Evolutionary conservation across 495 filamentous ascomycete genomes (phyloP).

Genomic region (Podospora appendiculata): DNA sequence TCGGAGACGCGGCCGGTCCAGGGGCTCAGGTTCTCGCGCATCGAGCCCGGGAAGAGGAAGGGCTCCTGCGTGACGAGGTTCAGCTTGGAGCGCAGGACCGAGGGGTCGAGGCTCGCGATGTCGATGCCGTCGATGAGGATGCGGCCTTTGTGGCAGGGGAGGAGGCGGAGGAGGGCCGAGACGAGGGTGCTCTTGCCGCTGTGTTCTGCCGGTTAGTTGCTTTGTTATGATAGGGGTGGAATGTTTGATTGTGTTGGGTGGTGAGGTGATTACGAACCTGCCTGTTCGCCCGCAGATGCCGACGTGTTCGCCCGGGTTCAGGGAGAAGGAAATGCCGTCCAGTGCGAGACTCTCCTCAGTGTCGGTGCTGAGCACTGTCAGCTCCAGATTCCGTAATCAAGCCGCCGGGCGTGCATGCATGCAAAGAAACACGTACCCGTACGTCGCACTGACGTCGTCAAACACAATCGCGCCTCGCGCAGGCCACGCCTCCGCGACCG

Average conservation of each 20-base stretch:
- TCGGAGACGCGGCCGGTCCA: constrained; percentile 16
- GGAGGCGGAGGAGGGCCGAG: constrained; percentile 80
- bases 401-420: neutral
- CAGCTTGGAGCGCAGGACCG: neutral
- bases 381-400: neutral
- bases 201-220: neutral
- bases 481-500: neutral
- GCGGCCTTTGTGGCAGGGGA: constrained; percentile 63
- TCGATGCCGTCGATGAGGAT: neutral
- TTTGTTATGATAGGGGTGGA: no score
- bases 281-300: neutral
- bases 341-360: neutral
- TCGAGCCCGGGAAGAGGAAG: constrained; percentile 33
- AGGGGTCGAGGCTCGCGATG: neutral
- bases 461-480: neutral
- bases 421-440: neutral
- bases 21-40: constrained; percentile 11
- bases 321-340: neutral
- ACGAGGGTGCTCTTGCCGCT: constrained; percentile 81
- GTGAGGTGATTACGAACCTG: neutral
- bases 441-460: neutral
- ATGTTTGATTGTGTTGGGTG: no score
- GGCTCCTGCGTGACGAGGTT: constrained; percentile 41
- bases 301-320: neutral
- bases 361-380: neutral